Evolutionary conservation across 208 protist species (phyloP), one percentile per base, ranked within the genome.

Genomic region (Hexamita inflata): DNA sequence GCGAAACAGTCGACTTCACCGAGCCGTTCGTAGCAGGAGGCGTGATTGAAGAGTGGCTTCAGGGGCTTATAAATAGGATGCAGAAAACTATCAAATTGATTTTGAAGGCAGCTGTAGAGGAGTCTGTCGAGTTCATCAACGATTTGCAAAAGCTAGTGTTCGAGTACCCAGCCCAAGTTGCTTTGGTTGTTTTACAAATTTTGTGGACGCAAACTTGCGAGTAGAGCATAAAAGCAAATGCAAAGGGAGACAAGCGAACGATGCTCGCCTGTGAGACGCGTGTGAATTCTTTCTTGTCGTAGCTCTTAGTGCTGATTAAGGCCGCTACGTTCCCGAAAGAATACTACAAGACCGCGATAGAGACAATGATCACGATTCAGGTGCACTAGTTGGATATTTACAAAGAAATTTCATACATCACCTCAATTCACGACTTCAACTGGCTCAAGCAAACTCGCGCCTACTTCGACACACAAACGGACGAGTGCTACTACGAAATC

Each of bases 161-260:
- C 66, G 85, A 92, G 61, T 96, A 92, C 85, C 90, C 90, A 4
- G 90, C 91, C 59, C 90, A 94, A 83, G 87, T 93, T 29, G 82
- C 89, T 41, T 86, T 94, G 59, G 84, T 95, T 1, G 92, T 91
- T 83, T 85, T 96, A 70, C 91, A 95, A 86, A 88, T 95, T 75
- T 88, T 93, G 82, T 95, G 91, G 91, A 95, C 91, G n/a, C 79
- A 82, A 0, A 88, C 93, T 84, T 87, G 90, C 74, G 91, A 92
- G 78, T 87, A 94, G 40, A 90, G 88, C 77, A 89, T 95, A 9
- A 49, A 11, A 75, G 90, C 92, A 42, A n/a, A 39, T 0, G 32
- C 67, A 45, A 66, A n/a, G 75, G 94, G 93, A 64, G 83, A 86
- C 59, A 86, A 88, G 66, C 49, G 42, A 28, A 76, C 67, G 40